Evolutionary conservation across 164 flowering plant genomes (phyloP).

Genomic region (Umbilicus rupestris): DNA sequence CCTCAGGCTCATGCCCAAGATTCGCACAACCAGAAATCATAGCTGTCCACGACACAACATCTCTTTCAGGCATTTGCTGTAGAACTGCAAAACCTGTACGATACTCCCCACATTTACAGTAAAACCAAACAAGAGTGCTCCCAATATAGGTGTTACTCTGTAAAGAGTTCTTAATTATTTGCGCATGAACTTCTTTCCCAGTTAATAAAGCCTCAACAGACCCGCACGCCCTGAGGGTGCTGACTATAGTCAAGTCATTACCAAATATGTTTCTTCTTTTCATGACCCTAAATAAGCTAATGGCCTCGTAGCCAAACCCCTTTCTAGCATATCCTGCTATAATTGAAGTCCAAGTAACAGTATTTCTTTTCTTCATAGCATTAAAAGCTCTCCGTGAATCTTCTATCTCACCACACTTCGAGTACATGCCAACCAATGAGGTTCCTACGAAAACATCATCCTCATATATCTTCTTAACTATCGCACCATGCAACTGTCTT

Average conservation of each 20-base stretch:
- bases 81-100: conserved; percentile 43
- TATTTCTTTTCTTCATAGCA: conserved; percentile 56
- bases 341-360: conserved; percentile 81
- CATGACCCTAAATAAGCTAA: conserved; percentile 54
- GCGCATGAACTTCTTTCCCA: conserved; percentile 81
- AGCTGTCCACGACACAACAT: conserved; percentile 85
- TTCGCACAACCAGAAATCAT: conserved; percentile 65
- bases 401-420: conserved; percentile 51
- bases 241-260: conserved; percentile 57
- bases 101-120: conserved; percentile 54
- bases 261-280: conserved; percentile 43
- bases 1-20: conserved; percentile 58
- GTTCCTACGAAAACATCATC: conserved; percentile 67
- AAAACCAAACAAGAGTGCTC: conserved; percentile 79
- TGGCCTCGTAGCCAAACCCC: conserved; percentile 69
- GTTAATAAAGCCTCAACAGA: conserved; percentile 27
- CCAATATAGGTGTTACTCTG: conserved; percentile 43
- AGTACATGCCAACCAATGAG: conserved; percentile 67
- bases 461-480: conserved; percentile 42
- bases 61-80: conserved; percentile 55
- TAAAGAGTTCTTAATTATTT: conserved; percentile 39
- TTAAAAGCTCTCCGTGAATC: conserved; percentile 50
- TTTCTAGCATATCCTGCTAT: conserved; percentile 70
- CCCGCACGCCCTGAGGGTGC: conserved; percentile 76
- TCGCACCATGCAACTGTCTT: conserved; percentile 53